phyloP scores from a whole-genome alignment of 305 asterid species.

The Fraxinus velutina region DNA sequence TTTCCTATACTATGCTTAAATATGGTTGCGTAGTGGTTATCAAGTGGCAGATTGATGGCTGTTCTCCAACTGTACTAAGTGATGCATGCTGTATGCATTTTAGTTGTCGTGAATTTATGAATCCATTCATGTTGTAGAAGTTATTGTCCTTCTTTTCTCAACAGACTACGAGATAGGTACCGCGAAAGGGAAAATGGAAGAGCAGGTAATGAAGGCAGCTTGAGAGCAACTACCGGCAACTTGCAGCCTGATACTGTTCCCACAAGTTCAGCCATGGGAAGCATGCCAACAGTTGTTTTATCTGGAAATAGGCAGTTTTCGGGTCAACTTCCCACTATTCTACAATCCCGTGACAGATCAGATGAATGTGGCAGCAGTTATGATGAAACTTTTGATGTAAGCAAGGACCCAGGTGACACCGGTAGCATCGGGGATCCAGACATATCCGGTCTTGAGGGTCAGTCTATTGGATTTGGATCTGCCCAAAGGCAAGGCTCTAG shows the following conservation, averaged over 20 bases:
- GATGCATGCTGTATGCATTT: neutral
- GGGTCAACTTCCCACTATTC: constrained; percentile 70
- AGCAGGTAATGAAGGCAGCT: constrained; percentile 55
- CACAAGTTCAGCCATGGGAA: constrained; percentile 30
- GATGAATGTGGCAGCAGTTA: constrained; percentile 75
- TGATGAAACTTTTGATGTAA: constrained; percentile 79
- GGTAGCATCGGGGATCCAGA: constrained; percentile 90
- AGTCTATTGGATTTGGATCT: constrained; percentile 41
- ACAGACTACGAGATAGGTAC: constrained; percentile 70
- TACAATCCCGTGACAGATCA: constrained; percentile 76
- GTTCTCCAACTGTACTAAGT: neutral
- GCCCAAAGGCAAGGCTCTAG: constrained; percentile 66
- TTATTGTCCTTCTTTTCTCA: neutral
- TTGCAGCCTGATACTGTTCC: constrained; percentile 42
- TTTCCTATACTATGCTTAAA: neutral
- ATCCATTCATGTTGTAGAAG: constrained; percentile 7
- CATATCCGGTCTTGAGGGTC: constrained; percentile 65
- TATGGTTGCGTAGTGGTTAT: neutral
- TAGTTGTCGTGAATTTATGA: neutral
- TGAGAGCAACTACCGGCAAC: constrained; percentile 49
- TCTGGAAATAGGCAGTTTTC: constrained; percentile 65
- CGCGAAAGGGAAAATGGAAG: constrained; percentile 80
- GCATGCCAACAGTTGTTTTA: constrained; percentile 46
- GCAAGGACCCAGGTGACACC: constrained; percentile 80
- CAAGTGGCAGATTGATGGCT: neutral